These are phyloP conservation scores for Pleurotus ostreatus DNA, from an alignment of 768 basidiomycete species.

Conservation along the genomic window DNA sequence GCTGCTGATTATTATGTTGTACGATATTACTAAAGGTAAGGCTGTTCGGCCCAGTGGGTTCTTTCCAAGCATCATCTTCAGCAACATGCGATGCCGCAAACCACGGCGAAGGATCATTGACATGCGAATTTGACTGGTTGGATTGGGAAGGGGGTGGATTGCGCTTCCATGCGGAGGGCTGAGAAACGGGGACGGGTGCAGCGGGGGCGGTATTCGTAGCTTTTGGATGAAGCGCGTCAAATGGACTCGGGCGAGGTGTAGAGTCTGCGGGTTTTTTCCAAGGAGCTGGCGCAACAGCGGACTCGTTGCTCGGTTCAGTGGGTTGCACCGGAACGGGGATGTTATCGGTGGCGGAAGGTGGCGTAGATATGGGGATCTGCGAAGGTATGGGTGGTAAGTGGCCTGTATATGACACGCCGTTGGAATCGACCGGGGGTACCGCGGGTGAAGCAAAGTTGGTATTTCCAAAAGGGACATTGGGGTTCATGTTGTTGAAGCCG, in stretches of 20 bases:
- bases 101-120: slow-evolving; percentile 54
- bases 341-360: not conserved
- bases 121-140: slow-evolving; percentile 21
- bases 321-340: slow-evolving; percentile 15
- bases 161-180: slow-evolving; percentile 35
- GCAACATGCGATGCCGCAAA: slow-evolving; percentile 40
- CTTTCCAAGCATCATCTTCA: slow-evolving; percentile 45
- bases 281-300: slow-evolving; percentile 21
- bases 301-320: slow-evolving; percentile 12
- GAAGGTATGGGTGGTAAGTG: not conserved
- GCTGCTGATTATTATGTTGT: slow-evolving; percentile 53
- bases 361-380: slow-evolving; percentile 9
- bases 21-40: slow-evolving; percentile 56
- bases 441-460: not conserved
- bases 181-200: slow-evolving; percentile 18
- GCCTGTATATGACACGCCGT: not conserved
- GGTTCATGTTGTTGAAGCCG: not conserved
- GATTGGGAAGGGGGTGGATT: slow-evolving; percentile 14
- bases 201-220: slow-evolving; percentile 28
- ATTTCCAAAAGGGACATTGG: slow-evolving; percentile 9
- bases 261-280: slow-evolving; percentile 31
- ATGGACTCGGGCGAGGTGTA: slow-evolving; percentile 31
- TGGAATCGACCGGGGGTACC: not conserved
- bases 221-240: slow-evolving; percentile 41
- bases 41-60: slow-evolving; percentile 37